Base-by-base conservation (phyloP, 2,329 filamentous ascomycete genomes). In the Camillea tinctor region DNA sequence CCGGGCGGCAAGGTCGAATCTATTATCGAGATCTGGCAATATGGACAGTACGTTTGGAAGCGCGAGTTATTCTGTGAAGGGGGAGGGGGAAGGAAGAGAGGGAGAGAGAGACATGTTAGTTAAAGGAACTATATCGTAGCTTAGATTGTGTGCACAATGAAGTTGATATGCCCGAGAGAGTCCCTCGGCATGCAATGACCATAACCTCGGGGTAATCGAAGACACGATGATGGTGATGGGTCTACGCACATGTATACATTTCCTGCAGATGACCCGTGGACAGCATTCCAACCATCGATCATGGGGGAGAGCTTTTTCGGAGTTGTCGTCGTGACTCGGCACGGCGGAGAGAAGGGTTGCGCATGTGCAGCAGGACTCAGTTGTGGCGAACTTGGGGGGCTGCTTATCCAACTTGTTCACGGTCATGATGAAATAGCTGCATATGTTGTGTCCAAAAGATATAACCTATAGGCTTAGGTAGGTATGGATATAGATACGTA, bases 281-380 rank as follows among this genome's bases (percentile, higher is more conserved):
- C 91, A 94, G 73, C 91, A 94, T 36, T 82, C 80, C 26, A 92
- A 79, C 62, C 81, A 78, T 55, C 89, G 84, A 69, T 88, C 83
- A 53, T 81, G 78, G 23, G 83, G 80, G 2, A 84, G 75, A 15
- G 84, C 81, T 71, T 89, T 91, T 76, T 89, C 87, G 60, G 81
- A 79, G 65, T 11, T 30, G 26, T 82, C 76, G 67, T 80, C 80
- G 24, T 79, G 77, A 36, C 81, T 78, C 55, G 82, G 79, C 26
- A 84, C 79, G 4, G 82, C 77, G 50, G 81, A 79, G 23, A 92
- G 81, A 23, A 88, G 75, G 22, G 79, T 80, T 26, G 89, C 87
- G 74, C 89, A 93, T 21, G 88, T 92, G 72, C 88, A 91, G 75
- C 89, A 92, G 15, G 83, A 80, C 72, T 80, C 77, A 55, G 63